Evolutionary conservation across 345 rosid genomes (phyloP), one percentile per base, ranked within the genome.

Genomic region (Sisymbrium irio): DNA sequence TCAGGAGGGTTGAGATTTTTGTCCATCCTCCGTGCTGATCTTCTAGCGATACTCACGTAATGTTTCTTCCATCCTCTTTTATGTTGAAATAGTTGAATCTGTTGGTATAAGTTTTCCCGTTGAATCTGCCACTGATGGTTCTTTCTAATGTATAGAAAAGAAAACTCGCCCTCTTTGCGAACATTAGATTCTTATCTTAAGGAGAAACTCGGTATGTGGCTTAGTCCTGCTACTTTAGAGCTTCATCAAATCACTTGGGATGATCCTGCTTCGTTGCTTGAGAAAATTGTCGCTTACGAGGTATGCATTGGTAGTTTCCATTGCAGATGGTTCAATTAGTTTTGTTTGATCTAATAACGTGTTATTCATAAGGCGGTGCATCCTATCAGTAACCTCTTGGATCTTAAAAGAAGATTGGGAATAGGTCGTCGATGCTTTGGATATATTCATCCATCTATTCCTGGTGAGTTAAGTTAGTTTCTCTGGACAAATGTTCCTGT

Each of bases 201-300:
- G 86, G 98, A 92, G 77, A 88, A 88, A 73, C 97, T 95, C 25
- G 76, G 82, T 77, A 85, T 92, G 41, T 95, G 97, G 97, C 99
- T 95, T 64, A 87, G 89, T 77, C 97, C 97, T 79, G 96, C 97
- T 41, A 79, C 89, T 36, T 81, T 90, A 76, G 92, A 88, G 92
- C 97, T 95, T 80, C 94, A 84, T 73, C 97, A 90, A 41, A 87
- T 92, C 64, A 92, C 99, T 12, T 95, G 96, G 97, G 83, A 88
- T 66, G 92, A 95, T 79, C 88, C 97, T 77, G 94, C 97, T 79
- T 90, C 96, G 40, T 82, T 95, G 81, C 85, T 95, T 62, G 99
- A 95, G 81, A 95, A 92, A 82, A 92, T 95, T 71, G 96, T 95
- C 47, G 96, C 97, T 19, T 85, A 90, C 17, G 98, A 95, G 87